Evolutionary conservation across 75 land plant genomes (phyloP), one percentile per base, ranked within the genome.

Genomic region (Selaginella moellendorffii): DNA sequence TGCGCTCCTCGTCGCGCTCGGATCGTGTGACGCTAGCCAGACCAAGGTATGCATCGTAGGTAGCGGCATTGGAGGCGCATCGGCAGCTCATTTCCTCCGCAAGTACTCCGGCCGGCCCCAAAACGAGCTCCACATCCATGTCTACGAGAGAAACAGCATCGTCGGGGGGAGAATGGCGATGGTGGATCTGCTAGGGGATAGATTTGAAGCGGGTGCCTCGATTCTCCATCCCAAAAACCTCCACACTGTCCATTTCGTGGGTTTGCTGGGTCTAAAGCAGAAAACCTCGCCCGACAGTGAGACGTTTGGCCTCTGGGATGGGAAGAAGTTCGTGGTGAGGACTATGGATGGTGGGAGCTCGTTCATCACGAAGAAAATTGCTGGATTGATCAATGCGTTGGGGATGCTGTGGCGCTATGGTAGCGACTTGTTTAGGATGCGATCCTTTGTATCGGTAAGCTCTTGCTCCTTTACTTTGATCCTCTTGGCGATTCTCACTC

Each of bases 231-330:
- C 88, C 31, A 88, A 88, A 74, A 92, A 92, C 53, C 64, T 75
- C 10, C 85, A 88, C 75, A 75, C 85, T 28, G 23, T 72, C 29
- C 65, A 65, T 28, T 92, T 74, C 67, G 71, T 74, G n/a, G 20
- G 72, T 10, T 52, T 78, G 8, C 75, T 92, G 17, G 72, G 78
- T 17, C 77, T 92, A 30, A 72, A 66, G 20, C 20, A 53, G 31
- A 71, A 62, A 36, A 36, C 30, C 24, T 53, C 63, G n/a, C 63
- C 54, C 27, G 74, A 68, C 42, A 78, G 66, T 54, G 71, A 76
- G 20, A 68, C 76, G n/a, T 69, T 92, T n/a, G 96, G 98, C 14
- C 77, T 93, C 52, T 93, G 98, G 98, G 76, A 93, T 54, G 98
- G 98, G 0, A 1, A 54, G 12, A 66, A 61, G 2, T 93, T 93